Base-by-base conservation (phyloP, 768 basidiomycete species). In the Suillus hirtellus region DNA sequence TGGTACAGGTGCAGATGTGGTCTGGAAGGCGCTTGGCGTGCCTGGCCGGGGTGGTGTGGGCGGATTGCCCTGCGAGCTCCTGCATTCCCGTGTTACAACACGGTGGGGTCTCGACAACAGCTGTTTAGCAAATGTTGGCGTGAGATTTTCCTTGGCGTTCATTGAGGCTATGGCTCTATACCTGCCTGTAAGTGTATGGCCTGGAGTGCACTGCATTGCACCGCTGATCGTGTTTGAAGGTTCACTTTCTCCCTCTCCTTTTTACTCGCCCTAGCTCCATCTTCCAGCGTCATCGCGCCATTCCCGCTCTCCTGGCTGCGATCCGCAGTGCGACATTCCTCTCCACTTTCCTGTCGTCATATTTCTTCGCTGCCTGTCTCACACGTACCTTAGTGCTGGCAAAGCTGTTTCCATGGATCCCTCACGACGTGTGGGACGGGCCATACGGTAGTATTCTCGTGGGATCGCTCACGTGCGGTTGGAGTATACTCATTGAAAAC, bases 371-470 rank as follows among this genome's bases (percentile, higher is more conserved):
- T 6, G 86, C 92, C 15, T 93, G 92, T 73, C 71, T 86, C 40
- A 85, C 86, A 11, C 85, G 92, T 54, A 87, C 91, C 3, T 76
- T 89, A 6, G 76, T 85, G 6, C 71, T 89, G 15, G 89, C 90
- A 2, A 84, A 83, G 31, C 69, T 87, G 9, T 80, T 93, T 44
- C 89, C 89, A 0, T 77, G 71, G 43, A 79, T 93, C 55, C 88
- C 91, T 17, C 89, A 93, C 66, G 84, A 93, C 63, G 84, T 89
- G 64, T 91, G 89, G 85, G 92, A 93, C 69, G 89, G 92, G 0
- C 88, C 92, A 1, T 82, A 80, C 62, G 92, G 92, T 1, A 83
- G 88, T 64, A 75, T 88, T 37, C 74, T 92, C 64, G 82, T 79
- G 4, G 91, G 89, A 24, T 89, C 88, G 64, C 72, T 93, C 49